Evolutionary conservation across 2,329 filamentous ascomycete genomes (phyloP).

Genomic region (Hymenoscyphus infarciens): DNA sequence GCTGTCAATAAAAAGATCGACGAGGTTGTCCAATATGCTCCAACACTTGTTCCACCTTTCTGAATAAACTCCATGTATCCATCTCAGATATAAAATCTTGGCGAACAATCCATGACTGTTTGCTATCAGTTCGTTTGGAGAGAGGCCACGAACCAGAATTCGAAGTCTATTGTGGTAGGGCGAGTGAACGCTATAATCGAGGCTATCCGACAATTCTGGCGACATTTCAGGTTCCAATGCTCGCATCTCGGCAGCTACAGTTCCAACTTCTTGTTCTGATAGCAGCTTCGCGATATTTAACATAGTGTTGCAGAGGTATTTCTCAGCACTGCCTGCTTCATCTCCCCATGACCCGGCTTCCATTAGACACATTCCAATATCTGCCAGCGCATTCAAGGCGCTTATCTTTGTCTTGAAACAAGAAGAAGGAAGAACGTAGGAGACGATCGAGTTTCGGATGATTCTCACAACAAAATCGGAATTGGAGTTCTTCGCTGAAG

Average conservation of each 20-base stretch:
- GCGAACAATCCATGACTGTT: not conserved
- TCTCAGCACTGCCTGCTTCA: not conserved
- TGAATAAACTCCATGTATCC: not conserved
- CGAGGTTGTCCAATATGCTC: not conserved
- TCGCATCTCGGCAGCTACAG: constrained; percentile 8
- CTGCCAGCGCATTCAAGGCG: constrained; percentile 16
- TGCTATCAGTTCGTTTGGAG: not conserved
- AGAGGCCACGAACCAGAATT: not conserved
- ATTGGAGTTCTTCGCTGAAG: not conserved
- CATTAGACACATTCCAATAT: constrained; percentile 13
- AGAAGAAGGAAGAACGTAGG: constrained; percentile 8
- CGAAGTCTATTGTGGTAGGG: not conserved
- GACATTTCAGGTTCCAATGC: constrained; percentile 6
- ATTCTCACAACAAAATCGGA: constrained; percentile 10
- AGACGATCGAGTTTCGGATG: constrained; percentile 14
- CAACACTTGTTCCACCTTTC: not conserved
- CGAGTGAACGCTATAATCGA: not conserved
- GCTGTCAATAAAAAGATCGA: constrained; percentile 12
- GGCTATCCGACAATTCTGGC: not conserved
- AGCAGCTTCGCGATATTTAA: constrained; percentile 9
- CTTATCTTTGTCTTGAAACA: constrained; percentile 21
- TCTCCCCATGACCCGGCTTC: not conserved
- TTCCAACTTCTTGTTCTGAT: constrained; percentile 8
- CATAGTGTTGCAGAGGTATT: constrained; percentile 7
- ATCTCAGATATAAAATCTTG: constrained; percentile 14